Base-by-base conservation (phyloP, 495 filamentous ascomycete genomes). In the Xylaria venustula region DNA sequence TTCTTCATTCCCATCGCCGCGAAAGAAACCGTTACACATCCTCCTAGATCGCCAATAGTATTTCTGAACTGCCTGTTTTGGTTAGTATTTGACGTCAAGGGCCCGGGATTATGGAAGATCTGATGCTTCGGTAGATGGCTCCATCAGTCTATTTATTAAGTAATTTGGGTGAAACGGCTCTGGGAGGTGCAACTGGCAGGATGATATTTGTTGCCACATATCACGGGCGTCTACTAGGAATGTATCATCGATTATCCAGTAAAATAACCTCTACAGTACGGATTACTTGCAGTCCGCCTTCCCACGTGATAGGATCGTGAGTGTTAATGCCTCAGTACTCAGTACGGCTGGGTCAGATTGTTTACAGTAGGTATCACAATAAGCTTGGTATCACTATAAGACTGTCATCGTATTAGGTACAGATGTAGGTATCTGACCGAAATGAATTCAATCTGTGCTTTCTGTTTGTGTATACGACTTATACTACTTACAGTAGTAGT, bases 81-180 rank as follows among this genome's bases (percentile, higher is more conserved):
- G 47, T n/a, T 60, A 60, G 57, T 30, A 44, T 52, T 55, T 45
- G 53, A 55, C 53, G 57, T 51, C 57, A 60, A 60, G 48, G 25
- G 8, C 25, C 47, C 53, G 26, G 53, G 15, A 44, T 19, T 34
- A 7, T 45, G 53, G 53, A 26, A 30, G 47, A 59, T 41, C 56
- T 45, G 47, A 49, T 37, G 19, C 46, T 59, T 59, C 56, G 56
- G 56, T 45, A 59, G 56, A 41, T 50, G 47, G n/a, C 40, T 59
- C 46, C 56, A 40, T 34, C 14, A 40, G 37, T 40, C 9, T 19
- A 23, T 28, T 9, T 45, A 3, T 45, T 49, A 3, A 15, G 45
- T 58, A 32, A 41, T 58, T 58, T 58, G 55, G 7, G 45, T 48
- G 45, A 58, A 48, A 58, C 41, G 47, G 46, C 36, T n/a, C 12